Evolutionary conservation across 495 filamentous ascomycete species (phyloP), one percentile per base, ranked within the genome.

Genomic region (Lophiostoma macrostomum): DNA sequence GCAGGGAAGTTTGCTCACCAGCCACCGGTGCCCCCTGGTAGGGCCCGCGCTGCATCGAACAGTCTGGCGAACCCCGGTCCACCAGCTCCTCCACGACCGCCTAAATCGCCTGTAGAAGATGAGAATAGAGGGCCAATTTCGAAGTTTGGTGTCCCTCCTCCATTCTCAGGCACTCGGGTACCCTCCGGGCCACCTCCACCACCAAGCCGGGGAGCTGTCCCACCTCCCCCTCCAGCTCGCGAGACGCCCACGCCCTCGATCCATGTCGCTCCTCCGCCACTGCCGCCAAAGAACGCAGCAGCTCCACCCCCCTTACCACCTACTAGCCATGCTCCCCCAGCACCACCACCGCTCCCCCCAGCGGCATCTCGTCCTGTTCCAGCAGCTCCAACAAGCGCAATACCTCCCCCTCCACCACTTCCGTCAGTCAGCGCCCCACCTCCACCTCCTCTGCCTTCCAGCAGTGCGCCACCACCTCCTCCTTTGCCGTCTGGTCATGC

Each of bases 51-150:
- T 32, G 53, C 71, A 22, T 85, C 84, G 10, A 71, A 66, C 29
- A 69, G 36, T 28, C 22, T 80, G 12, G 70, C 79, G 16, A 80
- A 78, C 32, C 74, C 85, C 18, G 89, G 84, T 1, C 88, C 91
- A 14, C 86, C 88, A 3, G 89, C 90, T 28, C 90, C 90, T 16
- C 90, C 90, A 6, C 76, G 88, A 59, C 90, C 91, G 30, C 87
- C 91, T 1, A 96, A 96, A 69, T 86, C 81, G 3, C 87, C 89
- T 3, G 73, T 90, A 62, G 87, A 91, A 25, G 87, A 90, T 16
- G 63, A 72, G 14, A 50, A 66, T 59, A 66, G 77, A 13, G 67
- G 75, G 16, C 35, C 64, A 31, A 71, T 74, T 24, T 24, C 35
- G 13, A 85, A 74, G 55, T 88, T 86, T 65, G 80, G 77, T 18